These are phyloP conservation scores for Heterobasidion irregulare DNA, from an alignment of 1,284 basidiomycete genomes.

Conservation along the genomic window DNA sequence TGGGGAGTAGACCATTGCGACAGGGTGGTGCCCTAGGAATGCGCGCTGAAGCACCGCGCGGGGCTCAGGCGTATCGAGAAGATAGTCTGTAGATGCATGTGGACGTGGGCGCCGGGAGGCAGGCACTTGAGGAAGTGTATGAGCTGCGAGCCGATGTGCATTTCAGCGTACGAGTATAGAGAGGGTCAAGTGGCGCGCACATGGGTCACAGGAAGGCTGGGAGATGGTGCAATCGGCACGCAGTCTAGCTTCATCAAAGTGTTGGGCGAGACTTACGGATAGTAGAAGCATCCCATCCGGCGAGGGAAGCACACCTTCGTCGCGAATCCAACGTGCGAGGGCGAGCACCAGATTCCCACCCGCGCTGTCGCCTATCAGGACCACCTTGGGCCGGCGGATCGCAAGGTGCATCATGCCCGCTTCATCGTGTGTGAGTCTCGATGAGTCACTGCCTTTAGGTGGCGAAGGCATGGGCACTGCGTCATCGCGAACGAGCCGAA, in stretches of 20 bases:
- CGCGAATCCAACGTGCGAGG: constrained; percentile 40
- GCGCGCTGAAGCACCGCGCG: constrained; percentile 40
- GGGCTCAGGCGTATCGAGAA: constrained; percentile 44
- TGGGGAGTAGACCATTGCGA: constrained; percentile 40
- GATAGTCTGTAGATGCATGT: constrained; percentile 38
- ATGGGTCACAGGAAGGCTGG: constrained; percentile 21
- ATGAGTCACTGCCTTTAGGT: neutral
- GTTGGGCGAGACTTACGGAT: constrained; percentile 21
- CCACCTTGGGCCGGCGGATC: constrained; percentile 39
- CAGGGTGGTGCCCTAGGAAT: constrained; percentile 35
- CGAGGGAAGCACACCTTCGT: constrained; percentile 33
- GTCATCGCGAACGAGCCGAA: neutral
- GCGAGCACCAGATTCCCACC: constrained; percentile 65
- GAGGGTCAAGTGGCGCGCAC: constrained; percentile 5
- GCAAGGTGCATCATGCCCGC: neutral
- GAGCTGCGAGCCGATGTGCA: constrained; percentile 19
- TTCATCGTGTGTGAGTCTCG: neutral
- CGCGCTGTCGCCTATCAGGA: constrained; percentile 62
- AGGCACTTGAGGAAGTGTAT: constrained; percentile 36
- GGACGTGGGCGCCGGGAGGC: constrained; percentile 42
- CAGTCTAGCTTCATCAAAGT: too few species aligned
- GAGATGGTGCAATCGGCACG: too few species aligned
- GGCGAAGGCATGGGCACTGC: neutral
- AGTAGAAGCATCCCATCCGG: constrained; percentile 37
- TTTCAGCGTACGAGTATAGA: neutral